Evolutionary conservation across 352 stramenopile species (phyloP), one percentile per base, ranked within the genome.

Genomic region (Detonula confervacea): DNA sequence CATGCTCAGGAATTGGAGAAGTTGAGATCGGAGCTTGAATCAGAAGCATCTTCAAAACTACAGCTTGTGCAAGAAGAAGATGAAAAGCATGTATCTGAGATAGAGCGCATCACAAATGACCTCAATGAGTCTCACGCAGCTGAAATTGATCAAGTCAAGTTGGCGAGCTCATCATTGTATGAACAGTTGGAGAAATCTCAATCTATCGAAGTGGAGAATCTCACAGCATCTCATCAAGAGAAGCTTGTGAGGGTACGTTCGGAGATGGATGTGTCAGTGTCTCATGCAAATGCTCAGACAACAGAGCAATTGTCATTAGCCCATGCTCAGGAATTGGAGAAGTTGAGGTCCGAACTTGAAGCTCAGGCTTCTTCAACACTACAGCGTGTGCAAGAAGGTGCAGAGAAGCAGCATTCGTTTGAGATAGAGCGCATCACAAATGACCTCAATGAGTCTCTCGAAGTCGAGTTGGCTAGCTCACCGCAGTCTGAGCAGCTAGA

Each of bases 1-100:
- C 73, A 76, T 39, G 25, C 62, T 24, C n/a, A 56, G 11, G 65
- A 81, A 22, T 35, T 82, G n/a, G 27, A 77, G 30, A 69, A 56
- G 0, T 55, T 77, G 27, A 77, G 47, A 56, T 16, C 18, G 18
- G 81, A 84, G 22, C 30, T 76, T 0, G 59, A 76, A 57, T 68
- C 73, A 25, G 39, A 72, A 20, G 2, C 35, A 14, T 29, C 52
- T 20, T 44, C 20, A 47, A 18, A 44, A 25, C 24, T 70, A 16
- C 54, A 70, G 39, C n/a, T 52, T 42, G 33, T 47, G 4, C 44
- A 59, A 57, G 24, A 68, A 12, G 69, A 84, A 61, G 49, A 68
- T 33, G 4, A 71, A 33, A 1, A 51, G 18, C 46, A 54, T 27
- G 2, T 16, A 18, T 2, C 46, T 5, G 46, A 54, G 46, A 18